These are phyloP conservation scores for Ettlia oleoabundans DNA, from an alignment of 139 green algal genomes.

Conservation along the genomic window DNA sequence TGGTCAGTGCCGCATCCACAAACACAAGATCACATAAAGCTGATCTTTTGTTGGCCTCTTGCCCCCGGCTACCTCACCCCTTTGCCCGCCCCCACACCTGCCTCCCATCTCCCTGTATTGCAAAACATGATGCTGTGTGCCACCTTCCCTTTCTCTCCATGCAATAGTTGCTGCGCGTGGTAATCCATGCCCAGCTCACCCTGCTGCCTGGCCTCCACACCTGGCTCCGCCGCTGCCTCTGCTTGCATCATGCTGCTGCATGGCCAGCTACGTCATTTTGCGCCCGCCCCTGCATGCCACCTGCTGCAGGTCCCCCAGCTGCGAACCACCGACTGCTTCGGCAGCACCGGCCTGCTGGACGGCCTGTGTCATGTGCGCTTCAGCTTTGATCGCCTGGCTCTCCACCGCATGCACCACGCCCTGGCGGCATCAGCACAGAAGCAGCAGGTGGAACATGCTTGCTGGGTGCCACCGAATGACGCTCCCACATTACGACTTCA, in stretches of 20 bases:
- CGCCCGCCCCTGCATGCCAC: no score
- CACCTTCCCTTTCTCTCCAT: no score
- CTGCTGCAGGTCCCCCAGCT: not conserved
- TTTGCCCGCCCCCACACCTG: no score
- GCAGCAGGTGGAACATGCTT: not conserved
- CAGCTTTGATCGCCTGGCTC: conserved; percentile 53
- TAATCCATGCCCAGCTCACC: no score
- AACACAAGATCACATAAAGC: not conserved
- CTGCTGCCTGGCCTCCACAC: no score
- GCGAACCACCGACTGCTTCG: not conserved
- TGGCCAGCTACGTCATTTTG: not conserved
- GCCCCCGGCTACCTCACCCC: no score
- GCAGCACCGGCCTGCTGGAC: not conserved
- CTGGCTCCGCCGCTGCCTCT: not conserved
- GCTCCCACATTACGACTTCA: no score
- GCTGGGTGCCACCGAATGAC: conserved; percentile 25
- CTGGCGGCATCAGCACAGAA: not conserved
- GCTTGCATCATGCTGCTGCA: not conserved
- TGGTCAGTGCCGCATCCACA: not conserved
- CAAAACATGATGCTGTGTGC: no score
- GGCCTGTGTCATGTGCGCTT: conserved; percentile 64
- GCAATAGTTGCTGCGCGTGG: no score
- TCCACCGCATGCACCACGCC: conserved; percentile 52
- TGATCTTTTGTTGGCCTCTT: no score
- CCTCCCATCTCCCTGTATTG: no score